Evolutionary conservation across 305 asterid genomes (phyloP).

Genomic region (Fraxinus sp.): DNA sequence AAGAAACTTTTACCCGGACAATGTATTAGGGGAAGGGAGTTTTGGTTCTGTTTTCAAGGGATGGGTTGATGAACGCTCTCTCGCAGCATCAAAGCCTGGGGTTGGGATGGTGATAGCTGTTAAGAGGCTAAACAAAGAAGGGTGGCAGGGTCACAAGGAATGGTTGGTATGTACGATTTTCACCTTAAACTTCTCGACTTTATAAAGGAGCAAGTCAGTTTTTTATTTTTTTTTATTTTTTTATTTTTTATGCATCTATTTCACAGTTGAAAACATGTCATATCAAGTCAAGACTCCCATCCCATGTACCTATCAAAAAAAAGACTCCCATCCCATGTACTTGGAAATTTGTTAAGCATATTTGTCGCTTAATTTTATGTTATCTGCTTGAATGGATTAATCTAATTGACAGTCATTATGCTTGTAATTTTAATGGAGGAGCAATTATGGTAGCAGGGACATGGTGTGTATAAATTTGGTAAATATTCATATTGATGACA

Average conservation of each 20-base stretch:
- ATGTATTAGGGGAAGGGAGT: constrained; percentile 81
- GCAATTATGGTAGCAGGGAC: neutral
- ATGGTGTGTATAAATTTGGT: neutral
- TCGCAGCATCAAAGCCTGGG: constrained; percentile 62
- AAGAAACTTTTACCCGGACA: constrained; percentile 72
- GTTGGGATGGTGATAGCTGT: constrained; percentile 71
- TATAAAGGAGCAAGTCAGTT: neutral
- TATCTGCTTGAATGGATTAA: neutral
- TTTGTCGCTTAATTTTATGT: neutral
- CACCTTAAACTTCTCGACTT: neutral
- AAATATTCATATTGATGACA: neutral
- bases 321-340: neutral
- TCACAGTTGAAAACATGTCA: neutral
- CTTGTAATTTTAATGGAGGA: neutral
- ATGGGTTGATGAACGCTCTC: constrained; percentile 67
- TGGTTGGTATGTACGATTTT: constrained; percentile 67
- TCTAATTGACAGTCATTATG: neutral
- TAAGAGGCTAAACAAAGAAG: constrained; percentile 72
- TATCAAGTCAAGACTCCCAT: neutral
- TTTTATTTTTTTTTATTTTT: neutral
- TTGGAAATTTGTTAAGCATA: neutral
- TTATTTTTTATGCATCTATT: neutral
- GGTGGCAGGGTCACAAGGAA: constrained; percentile 96
- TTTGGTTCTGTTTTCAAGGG: constrained; percentile 89
- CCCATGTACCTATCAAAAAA: too few relatives aligned